These are phyloP conservation scores for Tetracladium setigerum DNA, from an alignment of 495 filamentous ascomycete genomes.

Conservation along the genomic window DNA sequence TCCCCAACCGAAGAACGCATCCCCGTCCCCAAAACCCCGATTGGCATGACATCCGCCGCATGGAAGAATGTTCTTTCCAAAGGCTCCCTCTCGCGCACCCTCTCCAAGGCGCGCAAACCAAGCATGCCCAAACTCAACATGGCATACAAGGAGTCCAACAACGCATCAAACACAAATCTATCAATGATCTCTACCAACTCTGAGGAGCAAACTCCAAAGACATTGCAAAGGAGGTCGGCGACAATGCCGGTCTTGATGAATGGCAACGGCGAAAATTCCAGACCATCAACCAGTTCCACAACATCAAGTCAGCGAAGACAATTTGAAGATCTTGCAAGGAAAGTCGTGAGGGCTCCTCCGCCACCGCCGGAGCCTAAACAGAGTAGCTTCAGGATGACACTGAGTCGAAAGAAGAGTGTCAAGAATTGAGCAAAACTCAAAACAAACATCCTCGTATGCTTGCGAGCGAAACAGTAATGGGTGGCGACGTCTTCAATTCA, in stretches of 20 bases:
- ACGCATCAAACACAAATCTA: no score
- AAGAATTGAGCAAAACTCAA: no score
- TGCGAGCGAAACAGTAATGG: no score
- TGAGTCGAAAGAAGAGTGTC: constrained; percentile 13
- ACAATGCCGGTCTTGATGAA: no score
- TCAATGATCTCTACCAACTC: not conserved
- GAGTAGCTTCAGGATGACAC: not conserved
- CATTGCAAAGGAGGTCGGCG: not conserved
- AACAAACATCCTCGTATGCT: no score
- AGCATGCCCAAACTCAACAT: constrained; percentile 13
- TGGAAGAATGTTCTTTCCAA: constrained; percentile 8
- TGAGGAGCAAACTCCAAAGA: not conserved
- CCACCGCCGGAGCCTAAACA: no score
- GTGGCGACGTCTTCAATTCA: no score
- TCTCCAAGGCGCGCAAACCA: constrained; percentile 11
- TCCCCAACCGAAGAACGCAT: not conserved
- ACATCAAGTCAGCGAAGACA: no score
- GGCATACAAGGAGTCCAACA: constrained; percentile 5
- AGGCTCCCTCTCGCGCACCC: constrained; percentile 2
- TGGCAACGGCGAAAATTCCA: no score
- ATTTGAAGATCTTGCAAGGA: no score
- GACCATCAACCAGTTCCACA: no score
- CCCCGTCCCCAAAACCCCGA: constrained; percentile 17
- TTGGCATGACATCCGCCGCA: constrained; percentile 3
- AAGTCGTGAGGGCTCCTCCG: no score